Evolutionary conservation across 1,284 basidiomycete species (phyloP).

Genomic region (Phylloporus gajari): DNA sequence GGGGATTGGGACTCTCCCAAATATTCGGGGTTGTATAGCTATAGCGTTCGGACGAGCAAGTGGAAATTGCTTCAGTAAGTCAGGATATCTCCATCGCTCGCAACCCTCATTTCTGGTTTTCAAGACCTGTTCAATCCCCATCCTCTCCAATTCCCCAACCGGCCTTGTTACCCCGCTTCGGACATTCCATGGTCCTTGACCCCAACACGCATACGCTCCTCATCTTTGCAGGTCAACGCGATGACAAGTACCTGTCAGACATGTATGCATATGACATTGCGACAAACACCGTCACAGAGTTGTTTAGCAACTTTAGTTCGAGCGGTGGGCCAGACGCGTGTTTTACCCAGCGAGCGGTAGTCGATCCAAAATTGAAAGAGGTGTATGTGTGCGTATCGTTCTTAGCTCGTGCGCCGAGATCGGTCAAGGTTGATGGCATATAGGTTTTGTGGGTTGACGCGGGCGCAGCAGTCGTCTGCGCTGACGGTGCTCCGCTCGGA

Average conservation of each 20-base stretch:
- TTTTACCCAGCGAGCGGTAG: constrained; percentile 76
- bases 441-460: constrained; percentile 70
- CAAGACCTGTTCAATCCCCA: constrained; percentile 48
- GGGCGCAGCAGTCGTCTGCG: constrained; percentile 51
- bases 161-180: constrained; percentile 68
- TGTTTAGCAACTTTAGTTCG: constrained; percentile 67
- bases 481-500: constrained; percentile 59
- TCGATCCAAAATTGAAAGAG: constrained; percentile 70
- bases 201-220: constrained; percentile 64
- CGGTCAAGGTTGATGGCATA: background rate
- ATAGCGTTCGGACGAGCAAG: constrained; percentile 66
- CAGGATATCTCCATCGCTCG: background rate
- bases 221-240: constrained; percentile 77
- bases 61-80: constrained; percentile 76
- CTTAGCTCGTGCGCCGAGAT: background rate
- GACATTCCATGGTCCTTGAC: constrained; percentile 83
- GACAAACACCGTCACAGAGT: constrained; percentile 66
- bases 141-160: constrained; percentile 41
- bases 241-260: constrained; percentile 72
- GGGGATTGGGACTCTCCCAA: constrained; percentile 65
- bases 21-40: constrained; percentile 78
- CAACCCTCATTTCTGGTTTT: background rate
- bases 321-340: constrained; percentile 72
- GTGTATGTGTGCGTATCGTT: constrained; percentile 71
- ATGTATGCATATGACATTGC: constrained; percentile 78